Evolutionary conservation across 2,329 filamentous ascomycete species (phyloP).

Genomic region (Tolypocladium endophyticum): DNA sequence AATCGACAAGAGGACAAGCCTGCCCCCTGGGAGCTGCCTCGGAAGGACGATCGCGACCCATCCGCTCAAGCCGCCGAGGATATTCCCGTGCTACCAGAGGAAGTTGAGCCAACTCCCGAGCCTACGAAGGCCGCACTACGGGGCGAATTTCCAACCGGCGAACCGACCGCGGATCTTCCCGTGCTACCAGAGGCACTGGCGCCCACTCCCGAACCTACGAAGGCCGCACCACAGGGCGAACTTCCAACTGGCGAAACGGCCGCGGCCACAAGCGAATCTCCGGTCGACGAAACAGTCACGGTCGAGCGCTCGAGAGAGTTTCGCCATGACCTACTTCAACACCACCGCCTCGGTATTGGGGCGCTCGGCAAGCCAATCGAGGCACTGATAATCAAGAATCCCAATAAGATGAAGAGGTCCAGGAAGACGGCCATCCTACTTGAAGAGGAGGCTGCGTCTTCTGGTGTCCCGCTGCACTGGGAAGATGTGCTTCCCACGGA

Average conservation of each 20-base stretch:
- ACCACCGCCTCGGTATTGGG: conserved; percentile 17
- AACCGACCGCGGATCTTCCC: not conserved
- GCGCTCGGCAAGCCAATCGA: conserved; percentile 27
- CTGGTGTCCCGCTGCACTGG: conserved; percentile 16
- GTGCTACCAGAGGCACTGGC: not conserved
- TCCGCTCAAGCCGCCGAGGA: not conserved
- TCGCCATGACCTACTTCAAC: conserved; percentile 15
- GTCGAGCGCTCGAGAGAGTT: conserved; percentile 2
- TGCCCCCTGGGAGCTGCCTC: conserved; percentile 5
- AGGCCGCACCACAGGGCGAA: not conserved
- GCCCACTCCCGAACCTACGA: not conserved
- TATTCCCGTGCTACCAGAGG: not conserved
- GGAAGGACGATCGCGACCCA: not conserved
- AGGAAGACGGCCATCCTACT: conserved; percentile 8
- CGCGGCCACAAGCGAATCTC: not conserved
- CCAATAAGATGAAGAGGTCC: conserved; percentile 16
- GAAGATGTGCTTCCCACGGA: conserved; percentile 17
- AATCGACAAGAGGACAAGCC: not conserved
- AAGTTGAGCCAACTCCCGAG: not conserved
- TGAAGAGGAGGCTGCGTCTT: conserved; percentile 7
- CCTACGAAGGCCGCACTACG: not conserved
- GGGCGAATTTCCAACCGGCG: not conserved
- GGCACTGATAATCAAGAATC: conserved; percentile 36
- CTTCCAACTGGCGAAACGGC: not conserved
- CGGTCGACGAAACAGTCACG: not conserved